phyloP scores from a whole-genome alignment of 2,329 filamentous ascomycete genomes.

The Allantophomopsis lycopodina region DNA sequence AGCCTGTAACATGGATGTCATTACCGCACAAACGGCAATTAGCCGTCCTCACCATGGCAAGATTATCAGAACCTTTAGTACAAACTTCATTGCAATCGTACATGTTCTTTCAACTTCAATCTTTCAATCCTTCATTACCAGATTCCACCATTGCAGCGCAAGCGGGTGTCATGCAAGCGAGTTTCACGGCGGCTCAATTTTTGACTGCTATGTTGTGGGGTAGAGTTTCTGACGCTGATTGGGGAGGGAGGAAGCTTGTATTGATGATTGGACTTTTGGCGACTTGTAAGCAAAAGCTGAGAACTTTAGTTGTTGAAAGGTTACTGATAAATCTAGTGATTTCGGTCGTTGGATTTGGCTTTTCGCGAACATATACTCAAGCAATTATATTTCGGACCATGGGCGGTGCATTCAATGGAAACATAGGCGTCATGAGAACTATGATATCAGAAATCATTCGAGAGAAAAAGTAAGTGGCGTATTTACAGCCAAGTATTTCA shows the following conservation, averaged over 20 bases:
- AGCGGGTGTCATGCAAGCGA: constrained; percentile 63
- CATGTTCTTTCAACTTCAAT: constrained; percentile 81
- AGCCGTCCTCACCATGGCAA: constrained; percentile 61
- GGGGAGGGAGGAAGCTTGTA: constrained; percentile 62
- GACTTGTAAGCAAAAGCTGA: constrained; percentile 24
- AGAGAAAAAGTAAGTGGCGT: constrained; percentile 43
- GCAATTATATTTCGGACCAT: constrained; percentile 63
- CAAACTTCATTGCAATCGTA: constrained; percentile 56
- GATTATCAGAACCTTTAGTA: constrained; percentile 68
- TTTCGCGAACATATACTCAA: constrained; percentile 52
- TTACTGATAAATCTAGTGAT: constrained; percentile 19
- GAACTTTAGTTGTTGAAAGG: neutral
- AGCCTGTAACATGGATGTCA: constrained; percentile 50
- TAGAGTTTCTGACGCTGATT: constrained; percentile 46
- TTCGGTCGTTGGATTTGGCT: constrained; percentile 51
- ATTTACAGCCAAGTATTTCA: neutral
- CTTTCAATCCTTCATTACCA: constrained; percentile 43
- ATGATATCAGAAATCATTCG: constrained; percentile 61
- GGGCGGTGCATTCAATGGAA: constrained; percentile 65
- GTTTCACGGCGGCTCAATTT: constrained; percentile 74
- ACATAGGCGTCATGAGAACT: constrained; percentile 61
- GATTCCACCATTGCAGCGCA: constrained; percentile 60
- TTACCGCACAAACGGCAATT: constrained; percentile 69
- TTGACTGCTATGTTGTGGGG: constrained; percentile 77
- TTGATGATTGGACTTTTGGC: constrained; percentile 65